Evolutionary conservation across 495 filamentous ascomycete species (phyloP).

Genomic region (Terfezia boudieri): DNA sequence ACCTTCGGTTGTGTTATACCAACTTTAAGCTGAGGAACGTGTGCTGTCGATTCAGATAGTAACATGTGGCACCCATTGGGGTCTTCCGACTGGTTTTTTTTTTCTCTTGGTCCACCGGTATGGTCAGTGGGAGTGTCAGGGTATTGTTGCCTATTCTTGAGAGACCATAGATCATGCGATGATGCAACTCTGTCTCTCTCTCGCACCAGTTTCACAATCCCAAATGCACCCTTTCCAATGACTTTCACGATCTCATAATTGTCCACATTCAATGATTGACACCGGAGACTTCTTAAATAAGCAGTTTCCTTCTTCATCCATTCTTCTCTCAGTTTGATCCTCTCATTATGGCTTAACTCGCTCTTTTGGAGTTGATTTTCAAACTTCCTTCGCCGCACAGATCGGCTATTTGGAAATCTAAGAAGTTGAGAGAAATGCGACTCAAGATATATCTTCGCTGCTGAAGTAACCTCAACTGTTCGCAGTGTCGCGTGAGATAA

Average conservation of each 20-base stretch:
- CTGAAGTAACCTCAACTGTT: slow-evolving; percentile 55
- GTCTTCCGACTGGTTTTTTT: neutral
- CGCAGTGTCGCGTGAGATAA: slow-evolving; percentile 4
- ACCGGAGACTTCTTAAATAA: slow-evolving; percentile 50
- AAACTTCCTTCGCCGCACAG: slow-evolving; percentile 41
- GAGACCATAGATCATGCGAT: no score
- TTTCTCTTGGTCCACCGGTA: neutral
- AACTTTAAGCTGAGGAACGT: slow-evolving; percentile 3
- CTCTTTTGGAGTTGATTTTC: slow-evolving; percentile 35
- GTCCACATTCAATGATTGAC: slow-evolving; percentile 32
- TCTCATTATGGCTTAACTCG: slow-evolving; percentile 33
- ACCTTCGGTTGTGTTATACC: slow-evolving; percentile 30
- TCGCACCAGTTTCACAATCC: slow-evolving; percentile 64
- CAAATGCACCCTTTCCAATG: slow-evolving; percentile 93
- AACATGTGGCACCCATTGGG: no score
- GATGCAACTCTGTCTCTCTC: slow-evolving; percentile 26
- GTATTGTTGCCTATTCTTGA: neutral
- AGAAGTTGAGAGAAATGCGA: slow-evolving; percentile 52
- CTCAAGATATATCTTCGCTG: slow-evolving; percentile 72
- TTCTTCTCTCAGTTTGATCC: slow-evolving; percentile 27
- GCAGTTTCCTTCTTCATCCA: slow-evolving; percentile 48
- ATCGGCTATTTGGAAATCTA: slow-evolving; percentile 32
- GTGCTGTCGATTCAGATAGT: neutral
- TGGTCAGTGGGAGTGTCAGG: neutral
- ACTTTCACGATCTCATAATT: slow-evolving; percentile 63